A percentile compares a stretch with the other conserved stretches of the same genome.
Evolutionary conservation across 225 moss, liverwort and hornwort species (phyloP).

Genomic region (Bryum argenteum): DNA sequence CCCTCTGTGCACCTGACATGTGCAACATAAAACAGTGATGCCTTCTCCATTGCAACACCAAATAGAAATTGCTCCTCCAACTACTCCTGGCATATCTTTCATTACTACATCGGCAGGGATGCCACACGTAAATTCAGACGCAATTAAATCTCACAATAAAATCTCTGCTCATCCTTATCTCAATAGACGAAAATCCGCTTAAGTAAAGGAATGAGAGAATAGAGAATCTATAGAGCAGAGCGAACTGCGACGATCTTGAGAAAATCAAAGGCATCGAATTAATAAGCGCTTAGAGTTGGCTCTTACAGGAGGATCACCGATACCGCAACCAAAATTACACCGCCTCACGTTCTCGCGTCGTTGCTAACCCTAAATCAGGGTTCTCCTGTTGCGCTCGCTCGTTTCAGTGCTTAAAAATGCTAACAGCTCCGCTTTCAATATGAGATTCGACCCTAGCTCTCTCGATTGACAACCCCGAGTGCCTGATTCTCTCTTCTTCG

Average conservation of each 20-base stretch:
- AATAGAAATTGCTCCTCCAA: background rate
- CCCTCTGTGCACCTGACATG: slow-evolving; percentile 40
- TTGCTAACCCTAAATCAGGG: slow-evolving; percentile 31
- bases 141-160: background rate
- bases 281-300: slow-evolving; percentile 6
- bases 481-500: background rate
- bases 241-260: background rate
- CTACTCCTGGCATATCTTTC: slow-evolving; percentile 1
- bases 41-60: slow-evolving; percentile 3
- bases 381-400: background rate
- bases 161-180: slow-evolving; percentile 20
- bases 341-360: slow-evolving; percentile 7
- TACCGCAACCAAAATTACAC: slow-evolving; percentile 23
- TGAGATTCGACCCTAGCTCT: slow-evolving; percentile 16
- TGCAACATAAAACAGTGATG: slow-evolving; percentile 37
- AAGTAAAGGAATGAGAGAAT: background rate
- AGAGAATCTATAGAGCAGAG: background rate
- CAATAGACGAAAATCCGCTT: background rate
- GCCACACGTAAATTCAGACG: background rate
- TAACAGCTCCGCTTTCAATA: background rate
- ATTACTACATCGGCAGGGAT: slow-evolving; percentile 12
- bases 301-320: slow-evolving; percentile 42
- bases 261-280: background rate
- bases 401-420: background rate
- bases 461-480: background rate